phyloP scores from a whole-genome alignment of 2,329 filamentous ascomycete genomes.

The Fusarium sp. region DNA sequence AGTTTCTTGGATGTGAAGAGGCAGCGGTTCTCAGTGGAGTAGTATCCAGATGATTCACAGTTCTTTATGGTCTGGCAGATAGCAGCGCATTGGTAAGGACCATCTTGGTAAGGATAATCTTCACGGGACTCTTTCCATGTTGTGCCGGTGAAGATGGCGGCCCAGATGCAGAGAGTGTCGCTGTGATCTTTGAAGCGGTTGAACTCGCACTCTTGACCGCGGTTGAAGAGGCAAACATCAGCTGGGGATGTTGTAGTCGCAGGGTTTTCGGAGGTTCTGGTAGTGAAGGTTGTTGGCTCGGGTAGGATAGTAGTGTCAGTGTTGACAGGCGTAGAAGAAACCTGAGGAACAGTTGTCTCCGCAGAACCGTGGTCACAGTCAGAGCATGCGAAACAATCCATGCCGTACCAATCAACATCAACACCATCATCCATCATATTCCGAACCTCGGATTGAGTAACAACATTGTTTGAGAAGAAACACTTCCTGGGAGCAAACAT shows the following conservation, averaged over 20 bases:
- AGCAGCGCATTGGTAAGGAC: constrained; percentile 10
- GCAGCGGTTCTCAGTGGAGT: constrained; percentile 14
- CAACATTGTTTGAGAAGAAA: neutral
- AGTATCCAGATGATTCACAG: constrained; percentile 12
- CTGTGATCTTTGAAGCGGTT: constrained; percentile 3
- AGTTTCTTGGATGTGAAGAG: constrained; percentile 7
- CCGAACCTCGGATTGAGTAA: neutral
- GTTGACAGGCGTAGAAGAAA: neutral
- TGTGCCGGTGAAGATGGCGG: neutral
- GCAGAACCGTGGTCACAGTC: neutral
- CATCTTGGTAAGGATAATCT: constrained; percentile 15
- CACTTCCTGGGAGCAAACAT: neutral
- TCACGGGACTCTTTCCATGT: constrained; percentile 5
- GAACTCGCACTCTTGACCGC: constrained; percentile 17
- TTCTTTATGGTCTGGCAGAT: constrained; percentile 10
- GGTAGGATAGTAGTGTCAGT: neutral
- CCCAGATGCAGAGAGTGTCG: constrained; percentile 12
- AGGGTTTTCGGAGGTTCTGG: neutral
- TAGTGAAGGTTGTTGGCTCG: neutral
- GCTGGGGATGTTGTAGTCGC: neutral
- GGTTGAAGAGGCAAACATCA: neutral
- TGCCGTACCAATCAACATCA: neutral
- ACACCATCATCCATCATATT: neutral
- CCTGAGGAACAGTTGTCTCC: neutral
- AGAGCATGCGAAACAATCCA: neutral